Base-by-base conservation (phyloP, 2,329 filamentous ascomycete genomes). In the Talaromyces rugulosus region DNA sequence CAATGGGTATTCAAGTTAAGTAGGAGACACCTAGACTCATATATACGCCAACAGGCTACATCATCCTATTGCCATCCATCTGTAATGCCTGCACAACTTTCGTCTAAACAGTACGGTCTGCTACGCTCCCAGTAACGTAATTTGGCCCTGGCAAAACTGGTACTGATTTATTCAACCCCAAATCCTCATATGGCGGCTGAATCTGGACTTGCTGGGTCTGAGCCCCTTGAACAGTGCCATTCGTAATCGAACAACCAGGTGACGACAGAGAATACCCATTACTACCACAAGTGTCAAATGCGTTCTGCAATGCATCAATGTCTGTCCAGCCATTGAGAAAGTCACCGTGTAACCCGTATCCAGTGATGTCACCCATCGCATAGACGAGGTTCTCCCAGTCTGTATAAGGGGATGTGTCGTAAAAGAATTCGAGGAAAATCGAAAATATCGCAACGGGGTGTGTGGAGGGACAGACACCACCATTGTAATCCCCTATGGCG, bases 341-440 rank as follows among this genome's bases (percentile, higher is more conserved):
- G 60, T 84, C 83, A 23, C 79, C 83, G 63, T 85, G 83, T 66
- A 83, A 80, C 1, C 81, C 81, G 64, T 80, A 83, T 3, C 82
- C 82, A 4, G 79, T 82, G 5, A 75, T 72, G 61, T 83, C 81
- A 28, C 80, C 78, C 60, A 76, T 77, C 1, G 79, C 73, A 65
- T 81, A 82, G 53, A 81, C 74, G 64, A 81, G 82, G 51, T 74
- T 71, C 5, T 72, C 68, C 47, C 74, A 59, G 63, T 81, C 77
- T 9, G 76, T 79, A 71, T 83, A 86, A 9, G 75, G 73, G 55
- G 80, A 72, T 5, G 83, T 83, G 64, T 80, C 72, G 79, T 81
- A 88, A 74, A 88, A 86, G 62, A 88, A 75, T 11, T 80, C 72
- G 79, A 81, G 88, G 74, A 88, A 86, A 62, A 88, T 75, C 12